A percentile compares a stretch with the other conserved stretches of the same genome.
phyloP scores from a whole-genome alignment of 345 rosid species.

The Anacardium occidentale region DNA sequence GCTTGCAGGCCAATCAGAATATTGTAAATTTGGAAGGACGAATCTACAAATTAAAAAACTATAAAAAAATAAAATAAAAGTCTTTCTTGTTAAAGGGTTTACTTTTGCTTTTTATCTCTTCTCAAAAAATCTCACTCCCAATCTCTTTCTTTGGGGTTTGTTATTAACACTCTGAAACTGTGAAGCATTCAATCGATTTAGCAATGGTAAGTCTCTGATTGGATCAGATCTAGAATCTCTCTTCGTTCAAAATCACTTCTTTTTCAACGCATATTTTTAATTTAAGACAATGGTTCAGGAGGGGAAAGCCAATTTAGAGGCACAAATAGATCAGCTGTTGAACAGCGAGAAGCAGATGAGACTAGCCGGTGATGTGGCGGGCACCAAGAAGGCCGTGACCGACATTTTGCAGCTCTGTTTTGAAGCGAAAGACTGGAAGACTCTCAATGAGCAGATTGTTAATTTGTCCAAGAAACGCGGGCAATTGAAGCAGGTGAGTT shows the following conservation, averaged over 20 bases:
- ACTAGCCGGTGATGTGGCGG: constrained; percentile 70
- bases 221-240: not conserved
- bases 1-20: no score
- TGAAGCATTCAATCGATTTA: not conserved
- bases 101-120: not conserved
- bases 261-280: not conserved
- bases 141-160: constrained; percentile 8
- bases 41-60: not conserved
- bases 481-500: constrained; percentile 79
- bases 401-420: constrained; percentile 81
- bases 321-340: constrained; percentile 65
- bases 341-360: constrained; percentile 87
- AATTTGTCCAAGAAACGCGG: constrained; percentile 82
- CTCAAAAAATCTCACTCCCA: not conserved
- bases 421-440: constrained; percentile 81
- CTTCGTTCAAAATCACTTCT: not conserved
- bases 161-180: not conserved
- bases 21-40: not conserved
- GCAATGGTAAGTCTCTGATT: constrained; percentile 28
- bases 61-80: not conserved
- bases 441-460: constrained; percentile 70
- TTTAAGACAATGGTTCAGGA: constrained; percentile 37
- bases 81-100: constrained; percentile 13
- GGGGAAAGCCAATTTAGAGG: constrained; percentile 44
- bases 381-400: constrained; percentile 68